Base-by-base conservation (phyloP, 768 basidiomycete species). In the Candolleomyces efflorescens region DNA sequence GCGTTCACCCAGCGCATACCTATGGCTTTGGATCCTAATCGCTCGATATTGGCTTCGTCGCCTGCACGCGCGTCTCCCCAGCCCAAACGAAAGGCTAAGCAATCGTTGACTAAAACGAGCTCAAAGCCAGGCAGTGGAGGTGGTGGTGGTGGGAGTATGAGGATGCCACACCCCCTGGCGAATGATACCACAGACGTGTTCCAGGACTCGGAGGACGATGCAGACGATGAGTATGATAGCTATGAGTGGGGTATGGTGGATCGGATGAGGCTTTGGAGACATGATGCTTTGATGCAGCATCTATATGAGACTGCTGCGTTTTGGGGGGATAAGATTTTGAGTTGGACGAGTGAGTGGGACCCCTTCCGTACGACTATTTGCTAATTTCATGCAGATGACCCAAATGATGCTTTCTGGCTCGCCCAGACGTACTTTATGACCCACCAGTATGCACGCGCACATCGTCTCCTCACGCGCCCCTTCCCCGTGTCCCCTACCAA, bases 321-420 rank as follows among this genome's bases (percentile, higher is more conserved):
- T 69, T 99, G 97, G 97, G 97, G 97, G 4, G 94, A 96, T 76
- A 98, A 99, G 71, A 86, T 98, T 47, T 78, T 98, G 48, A 90
- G 84, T 60, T 95, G 94, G 92, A 98, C 97, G 27, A 90, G 96
- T 98, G 67, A 64, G 84, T 80, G 13, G 11, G 32, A 26, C 22
- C 26, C 13, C 32, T 9, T 49, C 41, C 6, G n/a, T 20, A 32
- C 39, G n/a, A 38, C 45, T n/a, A 18, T 43, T 37, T 9, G 23
- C 53, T 22, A 32, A 58, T 32, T 53, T 44, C 43, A 6, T 24
- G 22, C 64, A 96, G 96, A 87, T 61, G 93, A 98, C 66, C 89
- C 94, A 27, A 97, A 98, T 68, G 97, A 99, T 71, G 97, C 94
- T 12, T 98, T 99, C 73, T 99, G 97, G 97, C 84, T 99, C 20